These are phyloP conservation scores for Panus rudis DNA, from an alignment of 768 basidiomycete species.

Conservation along the genomic window DNA sequence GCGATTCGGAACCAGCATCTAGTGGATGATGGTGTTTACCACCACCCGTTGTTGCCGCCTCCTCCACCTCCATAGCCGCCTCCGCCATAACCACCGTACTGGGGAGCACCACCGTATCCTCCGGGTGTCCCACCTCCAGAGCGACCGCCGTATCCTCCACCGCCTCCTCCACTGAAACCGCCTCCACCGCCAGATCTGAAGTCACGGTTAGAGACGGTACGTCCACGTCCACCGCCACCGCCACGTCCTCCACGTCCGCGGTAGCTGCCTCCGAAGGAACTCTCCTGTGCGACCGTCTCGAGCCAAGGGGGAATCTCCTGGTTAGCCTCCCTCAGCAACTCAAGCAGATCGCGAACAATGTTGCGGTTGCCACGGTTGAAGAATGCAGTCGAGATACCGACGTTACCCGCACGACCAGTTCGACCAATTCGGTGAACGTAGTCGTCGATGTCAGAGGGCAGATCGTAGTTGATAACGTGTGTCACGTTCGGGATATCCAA, in stretches of 20 bases:
- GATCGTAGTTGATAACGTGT: constrained; percentile 97
- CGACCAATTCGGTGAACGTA: constrained; percentile 98
- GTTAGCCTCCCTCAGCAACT: constrained; percentile 92
- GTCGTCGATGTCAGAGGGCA: constrained; percentile 97
- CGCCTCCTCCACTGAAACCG: constrained; percentile 27
- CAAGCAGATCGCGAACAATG: constrained; percentile 87
- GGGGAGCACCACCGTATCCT: constrained; percentile 28
- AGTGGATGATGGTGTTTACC: constrained; percentile 29
- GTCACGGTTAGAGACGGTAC: constrained; percentile 31
- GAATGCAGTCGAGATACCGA: constrained; percentile 92
- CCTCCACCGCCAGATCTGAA: constrained; percentile 33
- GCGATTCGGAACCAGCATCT: not conserved
- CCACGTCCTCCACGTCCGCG: constrained; percentile 48
- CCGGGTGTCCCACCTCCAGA: constrained; percentile 26
- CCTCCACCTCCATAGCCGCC: constrained; percentile 21
- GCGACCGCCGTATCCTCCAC: constrained; percentile 22
- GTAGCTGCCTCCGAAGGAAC: constrained; percentile 58
- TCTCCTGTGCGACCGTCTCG: constrained; percentile 78
- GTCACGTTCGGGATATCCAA: constrained; percentile 99
- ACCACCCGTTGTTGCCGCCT: constrained; percentile 34
- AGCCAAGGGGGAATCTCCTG: constrained; percentile 92
- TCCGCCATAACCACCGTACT: constrained; percentile 19
- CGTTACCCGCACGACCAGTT: constrained; percentile 98
- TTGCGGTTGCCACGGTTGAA: constrained; percentile 91
- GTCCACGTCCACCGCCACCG: constrained; percentile 41